Base-by-base conservation (phyloP, 768 basidiomycete genomes). In the Roridomyces roridus region DNA sequence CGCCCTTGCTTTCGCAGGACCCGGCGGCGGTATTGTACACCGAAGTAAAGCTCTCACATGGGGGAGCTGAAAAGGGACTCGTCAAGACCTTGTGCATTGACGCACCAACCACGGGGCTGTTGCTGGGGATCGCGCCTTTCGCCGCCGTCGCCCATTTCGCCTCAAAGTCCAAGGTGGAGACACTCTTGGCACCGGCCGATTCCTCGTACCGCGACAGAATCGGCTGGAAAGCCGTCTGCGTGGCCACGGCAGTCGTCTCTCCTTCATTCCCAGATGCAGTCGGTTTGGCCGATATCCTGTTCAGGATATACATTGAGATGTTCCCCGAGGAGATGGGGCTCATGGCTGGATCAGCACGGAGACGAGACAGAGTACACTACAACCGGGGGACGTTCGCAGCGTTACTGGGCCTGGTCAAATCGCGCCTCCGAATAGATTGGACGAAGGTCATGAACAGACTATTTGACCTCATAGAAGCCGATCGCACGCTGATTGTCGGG, bases 141-240 rank as follows among this genome's bases (percentile, higher is more conserved):
- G 68, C 68, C 35, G 73, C 68, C 54, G 57, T 77, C 5, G 73
- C 74, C 0, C 68, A 70, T 12, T 78, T 77, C 52, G 69, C 68
- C 5, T 67, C 74, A 8, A 63, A 61, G 15, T 73, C 72, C 34
- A 77, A 77, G 53, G 66, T 65, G 0, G 75, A 79, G 45, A 75
- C 77, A 42, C n/a, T 76, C 34, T 10, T 44, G 21, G 4, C 34
- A 25, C 5, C 14, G 11, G 11, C 24, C n/a, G 11, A 36, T 5
- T 73, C 76, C 31, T 34, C 4, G 51, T 79, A 69, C 56, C 76
- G 77, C 28, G 70, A 79, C 36, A 57, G 66, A 10, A 68, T 70
- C 7, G 67, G 72, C 1, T 80, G 79, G 79, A 76, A 75, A 54
- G 31, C 31, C 15, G 31, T 41, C 6, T 11, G 42, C 42, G 10